phyloP scores from a whole-genome alignment of 768 basidiomycete species.

The Cyathus striatus region DNA sequence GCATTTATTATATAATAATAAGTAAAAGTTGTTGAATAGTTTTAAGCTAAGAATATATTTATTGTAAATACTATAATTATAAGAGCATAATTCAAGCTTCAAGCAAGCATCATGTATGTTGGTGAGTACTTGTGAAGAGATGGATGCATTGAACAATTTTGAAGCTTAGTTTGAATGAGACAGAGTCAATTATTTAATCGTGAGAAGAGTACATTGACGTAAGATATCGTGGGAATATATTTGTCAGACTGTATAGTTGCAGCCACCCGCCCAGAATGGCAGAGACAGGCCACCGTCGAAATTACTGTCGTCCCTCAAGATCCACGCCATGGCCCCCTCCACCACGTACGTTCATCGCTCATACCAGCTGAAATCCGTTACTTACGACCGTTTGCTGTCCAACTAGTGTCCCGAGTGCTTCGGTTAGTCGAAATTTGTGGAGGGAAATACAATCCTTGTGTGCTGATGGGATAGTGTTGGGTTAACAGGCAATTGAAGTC shows the following conservation, averaged over 20 bases:
- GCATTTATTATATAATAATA: too few species aligned
- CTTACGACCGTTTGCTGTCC: constrained; percentile 8
- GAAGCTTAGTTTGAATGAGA: neutral
- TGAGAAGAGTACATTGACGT: neutral
- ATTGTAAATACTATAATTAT: too few species aligned
- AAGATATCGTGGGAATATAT: constrained; percentile 17
- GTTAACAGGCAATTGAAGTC: constrained; percentile 80
- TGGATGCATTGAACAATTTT: too few species aligned
- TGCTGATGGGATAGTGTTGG: constrained; percentile 16
- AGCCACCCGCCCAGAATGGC: constrained; percentile 29
- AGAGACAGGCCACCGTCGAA: constrained; percentile 15
- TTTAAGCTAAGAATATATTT: too few species aligned
- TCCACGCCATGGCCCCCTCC: constrained; percentile 47
- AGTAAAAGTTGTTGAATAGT: too few species aligned
- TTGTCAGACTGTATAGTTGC: constrained; percentile 40
- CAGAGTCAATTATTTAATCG: neutral
- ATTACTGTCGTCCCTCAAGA: constrained; percentile 41
- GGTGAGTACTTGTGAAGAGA: too few species aligned
- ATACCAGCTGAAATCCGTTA: neutral
- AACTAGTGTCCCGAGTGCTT: constrained; percentile 50
- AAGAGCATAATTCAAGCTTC: too few species aligned
- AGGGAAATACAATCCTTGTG: constrained; percentile 2
- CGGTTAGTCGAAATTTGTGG: constrained; percentile 33
- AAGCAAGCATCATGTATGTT: too few species aligned
- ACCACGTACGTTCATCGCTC: constrained; percentile 42